Evolutionary conservation across 345 rosid genomes (phyloP), one percentile per base, ranked within the genome.

Genomic region (Gossypium bickii): DNA sequence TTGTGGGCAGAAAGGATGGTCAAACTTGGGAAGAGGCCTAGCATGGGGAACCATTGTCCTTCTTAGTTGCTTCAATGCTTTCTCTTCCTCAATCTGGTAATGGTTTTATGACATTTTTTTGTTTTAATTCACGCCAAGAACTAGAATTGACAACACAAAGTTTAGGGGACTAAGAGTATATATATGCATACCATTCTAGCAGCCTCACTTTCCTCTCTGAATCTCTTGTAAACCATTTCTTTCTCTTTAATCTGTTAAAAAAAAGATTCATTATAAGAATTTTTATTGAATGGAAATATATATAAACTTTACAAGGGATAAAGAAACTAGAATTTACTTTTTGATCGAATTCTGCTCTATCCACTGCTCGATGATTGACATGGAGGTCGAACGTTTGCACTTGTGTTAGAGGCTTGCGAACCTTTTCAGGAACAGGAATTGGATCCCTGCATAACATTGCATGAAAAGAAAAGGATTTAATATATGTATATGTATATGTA

Each of bases 11-110:
- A 96, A 96, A 27, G 99, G 98, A 63, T 83, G 84, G 78, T 82
- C 81, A 77, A 96, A 96, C 43, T 87, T 93, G 12, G 99, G 99
- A 25, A 90, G 81, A 17, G 99, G 97, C 82, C 90, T 88, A 11
- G 98, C 97, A 58, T 86, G 93, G 72, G 94, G 98, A 74, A 93
- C 97, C 97, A 96, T 76, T 77, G 97, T 89, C 76, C 92, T 87
- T 71, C 99, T 88, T 81, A 96, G 29, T 77, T 90, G 99, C 78
- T 96, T 96, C 84, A 93, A 53, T 51, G 87, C 96, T 62, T 88
- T 90, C 83, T 93, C 98, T 80, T 96, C 99, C 76, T 93, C 98
- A 72, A 88, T 79, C 99, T 93, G 87, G 74, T 59, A 71, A 7
- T 2, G n/a, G 34, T 53, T 51, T 16, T 55, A n/a, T 10, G 25